Percentiles rank a stretch among this genome's conserved stretches.
phyloP scores from a whole-genome alignment of 78 protist species.

The Cavenderia fasciculata region DNA sequence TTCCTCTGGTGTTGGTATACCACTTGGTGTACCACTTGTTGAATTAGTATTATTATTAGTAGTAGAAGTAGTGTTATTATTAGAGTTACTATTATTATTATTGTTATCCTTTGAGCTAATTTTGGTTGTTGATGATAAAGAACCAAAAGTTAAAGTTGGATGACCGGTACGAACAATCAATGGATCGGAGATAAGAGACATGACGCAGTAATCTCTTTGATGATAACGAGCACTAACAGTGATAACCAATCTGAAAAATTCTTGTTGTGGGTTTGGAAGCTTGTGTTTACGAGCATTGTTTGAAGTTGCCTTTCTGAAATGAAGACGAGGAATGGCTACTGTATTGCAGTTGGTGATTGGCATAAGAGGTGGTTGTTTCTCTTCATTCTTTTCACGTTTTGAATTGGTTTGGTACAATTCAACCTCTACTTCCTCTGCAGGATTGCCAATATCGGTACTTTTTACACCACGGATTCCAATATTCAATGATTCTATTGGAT shows the following conservation, averaged over 20 bases:
- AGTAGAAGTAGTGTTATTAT: not conserved
- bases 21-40: not conserved
- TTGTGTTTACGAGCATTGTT: slow-evolving; percentile 76
- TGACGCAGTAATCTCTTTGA: slow-evolving; percentile 24
- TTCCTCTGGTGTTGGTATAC: not conserved
- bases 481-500: slow-evolving; percentile 21
- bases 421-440: slow-evolving; percentile 24
- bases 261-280: slow-evolving; percentile 78
- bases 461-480: slow-evolving; percentile 53
- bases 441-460: not conserved
- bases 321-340: slow-evolving; percentile 63
- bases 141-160: slow-evolving; percentile 13
- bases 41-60: not conserved
- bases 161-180: slow-evolving; percentile 75
- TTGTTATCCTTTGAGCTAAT: not conserved
- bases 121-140: not conserved
- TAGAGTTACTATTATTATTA: slow-evolving; percentile 3
- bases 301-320: slow-evolving; percentile 71
- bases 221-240: slow-evolving; percentile 48
- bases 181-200: slow-evolving; percentile 55
- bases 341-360: not conserved
- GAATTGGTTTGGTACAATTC: slow-evolving; percentile 75
- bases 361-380: slow-evolving; percentile 53
- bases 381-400: slow-evolving; percentile 62
- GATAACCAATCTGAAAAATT: slow-evolving; percentile 54